Evolutionary conservation across 2,329 filamentous ascomycete species (phyloP).

Genomic region (Elsinoe necatrix): DNA sequence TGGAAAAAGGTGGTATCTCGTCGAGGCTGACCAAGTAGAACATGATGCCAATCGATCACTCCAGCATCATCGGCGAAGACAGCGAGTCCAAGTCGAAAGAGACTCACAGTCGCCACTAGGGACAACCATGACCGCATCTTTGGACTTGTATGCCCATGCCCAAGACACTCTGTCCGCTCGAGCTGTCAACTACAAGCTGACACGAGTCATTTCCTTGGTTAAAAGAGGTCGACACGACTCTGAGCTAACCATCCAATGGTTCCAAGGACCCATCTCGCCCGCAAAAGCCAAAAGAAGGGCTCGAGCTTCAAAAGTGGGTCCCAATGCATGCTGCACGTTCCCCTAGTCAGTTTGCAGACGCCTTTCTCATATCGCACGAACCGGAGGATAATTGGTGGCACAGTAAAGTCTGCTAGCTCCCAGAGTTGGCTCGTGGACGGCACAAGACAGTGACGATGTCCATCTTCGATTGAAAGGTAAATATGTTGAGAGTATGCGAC

Average conservation of each 20-base stretch:
- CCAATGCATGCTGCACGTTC: slow-evolving; percentile 1
- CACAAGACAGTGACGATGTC: neutral
- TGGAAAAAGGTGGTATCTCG: slow-evolving; percentile 89
- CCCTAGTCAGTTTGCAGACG: slow-evolving; percentile 8
- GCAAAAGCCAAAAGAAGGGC: neutral
- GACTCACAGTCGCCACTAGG: slow-evolving; percentile 20
- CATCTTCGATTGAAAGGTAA: slow-evolving; percentile 1
- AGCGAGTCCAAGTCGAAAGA: slow-evolving; percentile 50
- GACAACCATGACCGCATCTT: slow-evolving; percentile 16
- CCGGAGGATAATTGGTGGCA: slow-evolving; percentile 4
- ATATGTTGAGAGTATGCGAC: neutral
- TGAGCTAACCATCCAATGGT: neutral
- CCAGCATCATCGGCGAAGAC: slow-evolving; percentile 88
- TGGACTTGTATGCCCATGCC: neutral
- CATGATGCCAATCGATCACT: slow-evolving; percentile 86
- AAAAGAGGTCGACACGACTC: slow-evolving; percentile 1
- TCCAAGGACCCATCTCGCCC: neutral
- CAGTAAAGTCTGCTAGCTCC: slow-evolving; percentile 1
- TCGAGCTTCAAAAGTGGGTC: neutral
- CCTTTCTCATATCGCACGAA: slow-evolving; percentile 6
- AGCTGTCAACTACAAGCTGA: neutral
- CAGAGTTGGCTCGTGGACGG: neutral
- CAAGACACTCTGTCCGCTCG: neutral
- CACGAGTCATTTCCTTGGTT: neutral
- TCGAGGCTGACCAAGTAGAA: slow-evolving; percentile 75